Conservation (phyloP, 2,329 filamentous ascomycete genomes). For the Zymoseptoria tritici region DNA sequence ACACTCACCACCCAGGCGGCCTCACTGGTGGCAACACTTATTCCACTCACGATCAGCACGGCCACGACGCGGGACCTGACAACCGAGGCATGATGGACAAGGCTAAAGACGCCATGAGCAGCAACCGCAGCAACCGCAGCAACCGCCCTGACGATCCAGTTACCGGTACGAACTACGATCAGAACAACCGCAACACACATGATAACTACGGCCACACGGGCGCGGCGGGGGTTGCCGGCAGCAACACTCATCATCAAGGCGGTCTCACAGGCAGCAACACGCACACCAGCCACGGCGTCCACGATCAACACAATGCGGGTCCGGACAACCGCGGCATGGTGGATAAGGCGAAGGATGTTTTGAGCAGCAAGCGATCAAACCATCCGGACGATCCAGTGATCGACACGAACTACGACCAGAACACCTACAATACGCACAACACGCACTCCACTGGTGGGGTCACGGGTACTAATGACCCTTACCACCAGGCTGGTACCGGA, state of each 20-base stretch:
- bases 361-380: slow-evolving; percentile 5
- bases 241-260: slow-evolving; percentile 2
- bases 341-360: slow-evolving; percentile 13
- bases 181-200: slow-evolving; percentile 5
- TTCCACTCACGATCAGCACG: not conserved
- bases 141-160: slow-evolving; percentile 1
- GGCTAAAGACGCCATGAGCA: not conserved
- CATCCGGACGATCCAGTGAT: slow-evolving; percentile 11
- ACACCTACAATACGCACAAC: not conserved
- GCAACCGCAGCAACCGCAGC: not conserved
- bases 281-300: not conserved
- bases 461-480: not conserved
- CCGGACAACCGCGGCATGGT: slow-evolving; percentile 9
- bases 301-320: not conserved
- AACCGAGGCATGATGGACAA: slow-evolving; percentile 6
- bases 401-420: slow-evolving; percentile 8
- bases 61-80: slow-evolving; percentile 1
- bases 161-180: not conserved
- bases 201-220: slow-evolving; percentile 1
- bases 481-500: not conserved
- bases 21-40: not conserved
- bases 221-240: not conserved
- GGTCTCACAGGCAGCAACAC: slow-evolving; percentile 2
- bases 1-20: not conserved
- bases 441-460: not conserved